Conservation (phyloP, 352 stramenopile species). For the Globisporangium okanoganense region DNA sequence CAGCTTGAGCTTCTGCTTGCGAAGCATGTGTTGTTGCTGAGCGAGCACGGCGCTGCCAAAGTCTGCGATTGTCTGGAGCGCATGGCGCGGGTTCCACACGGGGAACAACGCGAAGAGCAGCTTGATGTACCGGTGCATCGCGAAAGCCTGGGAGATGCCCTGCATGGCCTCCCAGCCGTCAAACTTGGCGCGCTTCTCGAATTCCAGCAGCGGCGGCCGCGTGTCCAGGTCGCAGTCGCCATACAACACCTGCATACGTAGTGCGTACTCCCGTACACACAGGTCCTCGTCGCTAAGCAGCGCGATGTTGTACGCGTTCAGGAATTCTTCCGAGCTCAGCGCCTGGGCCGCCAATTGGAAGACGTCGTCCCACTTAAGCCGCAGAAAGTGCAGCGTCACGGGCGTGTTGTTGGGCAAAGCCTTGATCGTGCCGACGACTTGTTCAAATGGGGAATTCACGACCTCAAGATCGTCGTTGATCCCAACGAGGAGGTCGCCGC, state of each 20-base stretch:
- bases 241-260: constrained; percentile 73
- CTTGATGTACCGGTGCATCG: constrained; percentile 79
- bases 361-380: constrained; percentile 50
- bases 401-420: constrained; percentile 32
- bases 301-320: constrained; percentile 42
- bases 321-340: constrained; percentile 41
- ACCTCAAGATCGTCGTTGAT: constrained; percentile 58
- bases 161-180: constrained; percentile 69
- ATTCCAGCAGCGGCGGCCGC: constrained; percentile 58
- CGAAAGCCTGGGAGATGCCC: constrained; percentile 31
- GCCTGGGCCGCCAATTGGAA: constrained; percentile 51
- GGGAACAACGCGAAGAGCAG: constrained; percentile 71
- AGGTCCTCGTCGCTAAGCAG: constrained; percentile 58
- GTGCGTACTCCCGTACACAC: constrained; percentile 67
- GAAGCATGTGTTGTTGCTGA: constrained; percentile 19
- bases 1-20: constrained; percentile 18
- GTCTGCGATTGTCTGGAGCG: constrained; percentile 44
- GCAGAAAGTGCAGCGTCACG: constrained; percentile 56
- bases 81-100: constrained; percentile 54
- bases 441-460: constrained; percentile 61
- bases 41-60: constrained; percentile 24
- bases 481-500: constrained; percentile 65
- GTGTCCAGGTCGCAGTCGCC: constrained; percentile 60
- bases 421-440: constrained; percentile 67
- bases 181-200: constrained; percentile 73